Percentiles rank a stretch among this genome's conserved stretches.
phyloP scores from a whole-genome alignment of 805 yeast species.

The Saturnispora kantuleensis region DNA sequence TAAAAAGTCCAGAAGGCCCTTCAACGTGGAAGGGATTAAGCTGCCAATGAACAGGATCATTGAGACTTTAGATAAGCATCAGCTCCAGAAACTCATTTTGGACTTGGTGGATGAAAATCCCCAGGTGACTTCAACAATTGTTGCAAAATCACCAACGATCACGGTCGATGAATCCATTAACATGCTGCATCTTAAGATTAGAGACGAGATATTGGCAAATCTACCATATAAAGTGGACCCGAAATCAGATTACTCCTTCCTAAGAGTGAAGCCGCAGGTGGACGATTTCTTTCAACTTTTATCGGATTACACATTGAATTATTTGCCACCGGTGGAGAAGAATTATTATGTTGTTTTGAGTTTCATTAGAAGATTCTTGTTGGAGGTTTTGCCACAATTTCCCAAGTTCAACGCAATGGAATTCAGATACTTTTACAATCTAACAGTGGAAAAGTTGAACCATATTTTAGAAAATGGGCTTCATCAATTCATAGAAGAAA shows the following conservation, averaged over 20 bases:
- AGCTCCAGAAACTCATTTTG: conserved; percentile 43
- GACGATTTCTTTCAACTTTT: conserved; percentile 62
- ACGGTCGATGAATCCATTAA: conserved; percentile 41
- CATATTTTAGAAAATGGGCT: conserved; percentile 21
- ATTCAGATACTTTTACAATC: conserved; percentile 35
- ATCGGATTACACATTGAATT: conserved; percentile 64
- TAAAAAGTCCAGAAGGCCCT: conserved; percentile 29
- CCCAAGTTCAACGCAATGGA: conserved; percentile 58
- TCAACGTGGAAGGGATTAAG: conserved; percentile 41
- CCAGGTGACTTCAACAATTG: conserved; percentile 43
- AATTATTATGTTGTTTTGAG: conserved; percentile 44
- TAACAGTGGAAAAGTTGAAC: conserved; percentile 28
- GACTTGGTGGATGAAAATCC: conserved; percentile 52
- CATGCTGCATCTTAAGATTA: conserved; percentile 37
- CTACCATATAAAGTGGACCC: conserved; percentile 73
- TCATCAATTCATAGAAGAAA: conserved; percentile 21
- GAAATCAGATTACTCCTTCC: conserved; percentile 64
- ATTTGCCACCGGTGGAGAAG: conserved; percentile 60
- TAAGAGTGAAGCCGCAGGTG: conserved; percentile 58
- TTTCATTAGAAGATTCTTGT: conserved; percentile 50
- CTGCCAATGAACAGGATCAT: conserved; percentile 56
- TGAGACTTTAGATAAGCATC: conserved; percentile 53
- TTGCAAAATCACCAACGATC: conserved; percentile 47
- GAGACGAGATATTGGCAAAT: conserved; percentile 31
- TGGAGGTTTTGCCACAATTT: conserved; percentile 47